Evolutionary conservation across 2,329 filamentous ascomycete species (phyloP).

Genomic region (Thielaviopsis punctulata): DNA sequence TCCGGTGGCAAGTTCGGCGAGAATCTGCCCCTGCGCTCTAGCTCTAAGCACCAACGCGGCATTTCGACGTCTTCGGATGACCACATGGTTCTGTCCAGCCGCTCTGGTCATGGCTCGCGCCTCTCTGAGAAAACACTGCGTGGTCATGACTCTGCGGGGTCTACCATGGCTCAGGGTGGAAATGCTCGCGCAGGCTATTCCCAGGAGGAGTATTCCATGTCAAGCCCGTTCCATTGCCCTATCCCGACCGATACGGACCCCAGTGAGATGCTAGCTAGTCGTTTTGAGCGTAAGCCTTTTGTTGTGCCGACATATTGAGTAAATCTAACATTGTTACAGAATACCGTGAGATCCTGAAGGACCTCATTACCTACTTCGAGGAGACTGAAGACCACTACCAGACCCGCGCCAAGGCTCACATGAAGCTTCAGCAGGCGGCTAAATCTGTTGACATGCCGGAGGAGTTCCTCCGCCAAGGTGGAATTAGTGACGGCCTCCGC

Average conservation of each 20-base stretch:
- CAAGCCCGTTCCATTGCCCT: constrained; percentile 78
- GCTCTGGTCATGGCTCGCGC: neutral
- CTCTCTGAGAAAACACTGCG: constrained; percentile 5
- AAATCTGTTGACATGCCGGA: constrained; percentile 63
- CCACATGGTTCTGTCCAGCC: constrained; percentile 10
- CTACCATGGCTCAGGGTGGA: neutral
- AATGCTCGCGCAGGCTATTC: neutral
- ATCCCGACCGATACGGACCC: constrained; percentile 77
- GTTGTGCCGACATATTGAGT: neutral
- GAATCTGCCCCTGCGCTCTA: neutral
- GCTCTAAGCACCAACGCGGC: constrained; percentile 5
- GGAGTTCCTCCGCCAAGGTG: constrained; percentile 61
- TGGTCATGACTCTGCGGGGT: neutral
- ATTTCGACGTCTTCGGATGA: constrained; percentile 9
- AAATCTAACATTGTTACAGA: constrained; percentile 29
- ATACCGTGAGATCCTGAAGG: constrained; percentile 91
- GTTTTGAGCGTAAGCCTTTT: constrained; percentile 60
- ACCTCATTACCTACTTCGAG: constrained; percentile 82
- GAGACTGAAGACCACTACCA: constrained; percentile 87
- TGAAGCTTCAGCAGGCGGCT: constrained; percentile 69
- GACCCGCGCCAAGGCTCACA: constrained; percentile 59
- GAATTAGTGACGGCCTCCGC: constrained; percentile 73
- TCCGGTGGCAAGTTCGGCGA: constrained; percentile 2
- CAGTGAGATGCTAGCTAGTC: constrained; percentile 69
- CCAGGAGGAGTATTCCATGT: constrained; percentile 1